Evolutionary conservation across 108 stramenopile species (phyloP).

Genomic region (Stephanodiscus triporus): DNA sequence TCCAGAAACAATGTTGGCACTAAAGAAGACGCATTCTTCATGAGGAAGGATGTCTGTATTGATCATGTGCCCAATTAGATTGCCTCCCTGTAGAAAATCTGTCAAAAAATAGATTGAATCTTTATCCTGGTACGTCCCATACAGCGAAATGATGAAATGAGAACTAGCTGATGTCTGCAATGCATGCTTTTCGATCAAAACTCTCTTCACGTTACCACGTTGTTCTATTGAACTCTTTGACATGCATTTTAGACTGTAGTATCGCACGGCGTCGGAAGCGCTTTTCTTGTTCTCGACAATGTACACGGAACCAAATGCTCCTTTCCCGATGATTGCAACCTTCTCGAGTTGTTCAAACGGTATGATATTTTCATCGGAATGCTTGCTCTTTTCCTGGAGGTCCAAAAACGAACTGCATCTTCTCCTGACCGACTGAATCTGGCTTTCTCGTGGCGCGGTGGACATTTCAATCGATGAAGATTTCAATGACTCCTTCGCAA

Average conservation of each 20-base stretch:
- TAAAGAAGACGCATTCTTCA: conserved; percentile 53
- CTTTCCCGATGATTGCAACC: conserved; percentile 39
- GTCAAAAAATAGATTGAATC: conserved; percentile 51
- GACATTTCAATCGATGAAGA: conserved; percentile 10
- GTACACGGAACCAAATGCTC: conserved; percentile 52
- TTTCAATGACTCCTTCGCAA: conserved; percentile 48
- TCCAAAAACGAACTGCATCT: conserved; percentile 44
- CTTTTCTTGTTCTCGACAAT: conserved; percentile 35
- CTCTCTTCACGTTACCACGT: conserved; percentile 40
- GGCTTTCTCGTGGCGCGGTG: conserved; percentile 14
- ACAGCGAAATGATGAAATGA: conserved; percentile 46
- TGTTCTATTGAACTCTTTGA: conserved; percentile 47
- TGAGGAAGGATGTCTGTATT: conserved; percentile 44
- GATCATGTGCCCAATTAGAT: conserved; percentile 59
- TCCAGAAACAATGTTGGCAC: conserved; percentile 68
- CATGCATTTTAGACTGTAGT: conserved; percentile 56
- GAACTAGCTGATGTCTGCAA: conserved; percentile 35
- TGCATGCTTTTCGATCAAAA: conserved; percentile 53
- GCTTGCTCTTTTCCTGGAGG: conserved; percentile 39
- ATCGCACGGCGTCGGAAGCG: conserved; percentile 9
- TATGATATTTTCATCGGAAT: conserved; percentile 17
- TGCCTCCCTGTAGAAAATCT: conserved; percentile 52
- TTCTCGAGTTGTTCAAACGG: conserved; percentile 20
- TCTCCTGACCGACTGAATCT: conserved; percentile 19
- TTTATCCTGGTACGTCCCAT: conserved; percentile 51